Conservation (phyloP, 108 stramenopile species). For the Nitzschia inconspicua region DNA sequence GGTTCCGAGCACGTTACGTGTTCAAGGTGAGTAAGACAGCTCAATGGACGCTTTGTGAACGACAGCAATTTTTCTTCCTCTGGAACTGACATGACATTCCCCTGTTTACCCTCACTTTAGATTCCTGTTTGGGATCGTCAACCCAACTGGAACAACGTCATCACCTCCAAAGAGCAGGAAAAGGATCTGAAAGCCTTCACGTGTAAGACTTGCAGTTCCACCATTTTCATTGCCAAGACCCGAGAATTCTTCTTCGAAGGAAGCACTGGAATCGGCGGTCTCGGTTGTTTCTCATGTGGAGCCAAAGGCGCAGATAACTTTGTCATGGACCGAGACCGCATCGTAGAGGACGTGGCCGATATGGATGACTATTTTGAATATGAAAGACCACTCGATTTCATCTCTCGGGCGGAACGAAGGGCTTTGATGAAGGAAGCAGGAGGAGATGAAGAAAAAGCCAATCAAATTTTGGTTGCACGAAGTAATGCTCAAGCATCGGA, state of each 20-base stretch:
- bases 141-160: constrained; percentile 87
- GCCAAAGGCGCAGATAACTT: constrained; percentile 82
- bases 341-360: constrained; percentile 58
- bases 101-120: too few species aligned
- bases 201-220: constrained; percentile 78
- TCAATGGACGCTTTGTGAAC: constrained; percentile 18
- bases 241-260: constrained; percentile 87
- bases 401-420: constrained; percentile 70
- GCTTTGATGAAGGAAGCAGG: constrained; percentile 61
- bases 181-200: constrained; percentile 77
- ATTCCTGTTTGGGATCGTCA: constrained; percentile 87
- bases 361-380: constrained; percentile 84
- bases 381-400: constrained; percentile 80
- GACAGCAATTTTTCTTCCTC: neutral
- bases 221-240: constrained; percentile 78
- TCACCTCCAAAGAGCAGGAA: constrained; percentile 85
- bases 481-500: constrained; percentile 16
- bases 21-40: too few species aligned
- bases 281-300: constrained; percentile 79
- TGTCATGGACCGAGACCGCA: constrained; percentile 69
- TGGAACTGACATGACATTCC: constrained; percentile 1
- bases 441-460: constrained; percentile 78
- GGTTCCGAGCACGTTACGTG: constrained; percentile 82
- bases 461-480: constrained; percentile 58
- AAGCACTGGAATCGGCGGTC: constrained; percentile 52